Percentiles rank a stretch among this genome's conserved stretches.
These are phyloP conservation scores for Nephelium lappaceum DNA, from an alignment of 345 rosid genomes.

Conservation along the genomic window DNA sequence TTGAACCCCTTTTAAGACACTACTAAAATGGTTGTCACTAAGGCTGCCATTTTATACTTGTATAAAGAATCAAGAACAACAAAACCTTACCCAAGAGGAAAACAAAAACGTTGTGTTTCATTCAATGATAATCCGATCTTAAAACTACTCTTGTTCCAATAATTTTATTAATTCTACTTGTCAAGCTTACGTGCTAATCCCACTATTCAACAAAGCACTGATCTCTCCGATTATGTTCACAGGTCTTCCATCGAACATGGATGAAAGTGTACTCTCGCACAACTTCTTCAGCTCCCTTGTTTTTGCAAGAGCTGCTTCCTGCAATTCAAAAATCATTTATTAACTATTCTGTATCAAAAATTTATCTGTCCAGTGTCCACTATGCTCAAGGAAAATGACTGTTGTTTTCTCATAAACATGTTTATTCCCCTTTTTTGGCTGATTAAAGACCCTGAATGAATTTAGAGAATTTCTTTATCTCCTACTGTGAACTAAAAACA, in stretches of 20 bases:
- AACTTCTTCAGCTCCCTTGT: conserved; percentile 88
- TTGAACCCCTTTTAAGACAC: background rate
- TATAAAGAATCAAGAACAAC: background rate
- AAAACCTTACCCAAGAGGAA: background rate
- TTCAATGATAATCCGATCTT: background rate
- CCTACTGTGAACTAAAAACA: no score
- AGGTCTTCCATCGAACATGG: conserved; percentile 95
- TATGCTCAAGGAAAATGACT: no score
- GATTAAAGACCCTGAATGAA: no score
- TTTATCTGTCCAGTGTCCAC: background rate
- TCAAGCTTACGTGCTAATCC: conserved; percentile 45
- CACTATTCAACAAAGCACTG: conserved; percentile 74
- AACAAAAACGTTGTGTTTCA: background rate
- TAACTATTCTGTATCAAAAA: background rate
- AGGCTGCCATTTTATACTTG: background rate
- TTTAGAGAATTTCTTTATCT: no score
- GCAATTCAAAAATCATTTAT: conserved; percentile 27
- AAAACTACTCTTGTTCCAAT: conserved; percentile 4
- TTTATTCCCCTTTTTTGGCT: no score
- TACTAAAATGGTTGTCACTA: background rate
- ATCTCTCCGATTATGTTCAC: conserved; percentile 96
- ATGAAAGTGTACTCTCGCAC: conserved; percentile 82
- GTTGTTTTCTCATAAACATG: no score
- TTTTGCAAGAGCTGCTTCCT: conserved; percentile 84
- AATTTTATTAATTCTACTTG: conserved; percentile 24